Percentiles rank a stretch among this genome's conserved stretches.
phyloP scores from a whole-genome alignment of 2,329 filamentous ascomycete genomes.

The Neopestalotiopsis clavispora region DNA sequence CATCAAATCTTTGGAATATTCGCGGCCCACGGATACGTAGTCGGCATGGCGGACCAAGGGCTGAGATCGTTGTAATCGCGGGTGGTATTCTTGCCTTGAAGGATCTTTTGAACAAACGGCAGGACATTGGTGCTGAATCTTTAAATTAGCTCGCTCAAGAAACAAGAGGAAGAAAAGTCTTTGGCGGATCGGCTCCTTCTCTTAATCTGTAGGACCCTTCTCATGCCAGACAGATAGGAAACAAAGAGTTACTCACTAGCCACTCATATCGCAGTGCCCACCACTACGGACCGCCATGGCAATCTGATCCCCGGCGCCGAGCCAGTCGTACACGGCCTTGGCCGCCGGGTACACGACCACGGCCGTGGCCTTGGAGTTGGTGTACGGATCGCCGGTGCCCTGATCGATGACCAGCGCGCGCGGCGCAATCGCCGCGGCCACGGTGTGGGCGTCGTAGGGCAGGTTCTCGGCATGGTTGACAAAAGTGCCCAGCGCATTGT shows the following conservation, averaged over 20 bases:
- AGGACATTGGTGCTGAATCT: slow-evolving; percentile 44
- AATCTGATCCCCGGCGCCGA: slow-evolving; percentile 55
- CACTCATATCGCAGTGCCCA: slow-evolving; percentile 53
- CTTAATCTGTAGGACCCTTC: not conserved
- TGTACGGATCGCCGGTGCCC: slow-evolving; percentile 53
- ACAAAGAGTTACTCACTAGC: slow-evolving; percentile 42
- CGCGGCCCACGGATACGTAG: slow-evolving; percentile 51
- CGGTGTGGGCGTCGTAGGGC: slow-evolving; percentile 62
- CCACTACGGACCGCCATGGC: slow-evolving; percentile 51
- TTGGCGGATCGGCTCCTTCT: no score
- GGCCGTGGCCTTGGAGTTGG: slow-evolving; percentile 53
- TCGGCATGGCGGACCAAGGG: slow-evolving; percentile 48
- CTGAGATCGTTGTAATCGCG: slow-evolving; percentile 51
- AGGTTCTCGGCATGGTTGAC: slow-evolving; percentile 59
- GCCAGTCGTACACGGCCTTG: slow-evolving; percentile 58
- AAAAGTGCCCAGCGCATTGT: slow-evolving; percentile 55
- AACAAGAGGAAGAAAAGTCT: no score
- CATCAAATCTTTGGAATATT: slow-evolving; percentile 36
- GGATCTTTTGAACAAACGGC: slow-evolving; percentile 52
- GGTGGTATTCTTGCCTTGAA: slow-evolving; percentile 49
- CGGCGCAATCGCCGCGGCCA: slow-evolving; percentile 63
- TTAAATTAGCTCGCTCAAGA: not conserved
- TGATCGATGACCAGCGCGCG: slow-evolving; percentile 61
- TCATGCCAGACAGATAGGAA: not conserved
- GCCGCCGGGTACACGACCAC: slow-evolving; percentile 56